phyloP scores from a whole-genome alignment of 1,284 basidiomycete genomes.

The Schizophyllum amplum region DNA sequence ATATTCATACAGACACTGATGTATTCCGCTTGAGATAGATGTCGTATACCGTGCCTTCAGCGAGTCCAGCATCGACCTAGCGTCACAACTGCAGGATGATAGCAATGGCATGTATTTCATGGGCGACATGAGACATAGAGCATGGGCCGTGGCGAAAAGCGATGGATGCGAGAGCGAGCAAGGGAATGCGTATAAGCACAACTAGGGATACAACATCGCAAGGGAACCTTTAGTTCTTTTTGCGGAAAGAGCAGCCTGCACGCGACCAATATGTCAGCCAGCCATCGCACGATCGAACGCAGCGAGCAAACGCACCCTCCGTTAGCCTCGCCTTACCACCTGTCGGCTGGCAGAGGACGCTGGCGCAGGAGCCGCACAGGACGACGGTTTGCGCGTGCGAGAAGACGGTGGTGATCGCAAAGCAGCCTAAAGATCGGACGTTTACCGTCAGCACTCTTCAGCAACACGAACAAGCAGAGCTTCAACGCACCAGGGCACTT shows the following conservation, averaged over 20 bases:
- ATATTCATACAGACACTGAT: too few species aligned
- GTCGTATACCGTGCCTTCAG: too few species aligned
- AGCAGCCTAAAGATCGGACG: conserved; percentile 57
- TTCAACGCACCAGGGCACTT: conserved; percentile 84
- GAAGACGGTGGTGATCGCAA: conserved; percentile 93
- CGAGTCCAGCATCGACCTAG: too few species aligned
- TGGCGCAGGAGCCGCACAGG: conserved; percentile 87
- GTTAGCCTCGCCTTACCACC: conserved; percentile 98
- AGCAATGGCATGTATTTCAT: not conserved
- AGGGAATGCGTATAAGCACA: not conserved
- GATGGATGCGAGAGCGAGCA: not conserved
- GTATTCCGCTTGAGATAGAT: too few species aligned
- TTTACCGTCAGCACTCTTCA: conserved; percentile 11
- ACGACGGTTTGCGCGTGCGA: conserved; percentile 94
- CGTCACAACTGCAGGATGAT: not conserved
- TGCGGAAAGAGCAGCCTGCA: conserved; percentile 79
- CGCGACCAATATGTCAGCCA: conserved; percentile 10
- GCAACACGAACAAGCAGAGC: conserved; percentile 10
- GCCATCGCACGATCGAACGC: conserved; percentile 6
- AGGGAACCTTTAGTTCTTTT: conserved; percentile 55
- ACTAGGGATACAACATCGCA: not conserved
- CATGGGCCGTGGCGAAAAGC: not conserved
- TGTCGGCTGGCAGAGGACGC: conserved; percentile 96
- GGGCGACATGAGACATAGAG: not conserved
- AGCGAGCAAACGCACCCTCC: conserved; percentile 66